These are phyloP conservation scores for Fomitopsis pulvina DNA, from an alignment of 768 basidiomycete genomes.

Conservation along the genomic window DNA sequence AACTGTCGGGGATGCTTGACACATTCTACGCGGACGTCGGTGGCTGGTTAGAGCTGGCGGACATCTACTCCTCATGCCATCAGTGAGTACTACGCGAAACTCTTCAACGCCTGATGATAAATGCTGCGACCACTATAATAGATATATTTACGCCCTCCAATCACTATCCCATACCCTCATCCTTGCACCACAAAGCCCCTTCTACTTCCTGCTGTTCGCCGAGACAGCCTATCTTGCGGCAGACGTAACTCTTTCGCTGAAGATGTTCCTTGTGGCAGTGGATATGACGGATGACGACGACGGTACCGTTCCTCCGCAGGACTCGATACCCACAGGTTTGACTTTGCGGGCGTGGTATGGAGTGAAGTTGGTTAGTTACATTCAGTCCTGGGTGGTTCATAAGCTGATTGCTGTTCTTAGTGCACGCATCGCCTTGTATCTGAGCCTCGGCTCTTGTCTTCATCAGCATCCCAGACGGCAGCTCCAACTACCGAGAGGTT, in stretches of 20 bases:
- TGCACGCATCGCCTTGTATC: constrained; percentile 51
- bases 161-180: constrained; percentile 77
- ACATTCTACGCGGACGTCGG: constrained; percentile 86
- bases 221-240: constrained; percentile 82
- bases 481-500: constrained; percentile 44
- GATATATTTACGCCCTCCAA: constrained; percentile 68
- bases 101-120: background rate
- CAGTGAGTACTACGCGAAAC: constrained; percentile 43
- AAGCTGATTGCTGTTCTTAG: constrained; percentile 26
- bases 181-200: constrained; percentile 81
- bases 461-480: constrained; percentile 52
- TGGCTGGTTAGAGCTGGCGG: constrained; percentile 82
- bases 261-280: constrained; percentile 69
- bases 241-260: constrained; percentile 70
- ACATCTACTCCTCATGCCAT: constrained; percentile 67
- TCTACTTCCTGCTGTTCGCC: constrained; percentile 76
- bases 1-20: constrained; percentile 71
- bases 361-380: constrained; percentile 65
- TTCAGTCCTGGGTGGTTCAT: background rate
- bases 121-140: constrained; percentile 27
- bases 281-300: constrained; percentile 74
- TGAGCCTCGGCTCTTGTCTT: constrained; percentile 30
- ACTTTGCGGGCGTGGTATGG: constrained; percentile 78
- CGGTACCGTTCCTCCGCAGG: constrained; percentile 39
- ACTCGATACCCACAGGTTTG: constrained; percentile 44